Evolutionary conservation across 805 yeast genomes (phyloP), one percentile per base, ranked within the genome.

Genomic region (Sugiyamaella americana): DNA sequence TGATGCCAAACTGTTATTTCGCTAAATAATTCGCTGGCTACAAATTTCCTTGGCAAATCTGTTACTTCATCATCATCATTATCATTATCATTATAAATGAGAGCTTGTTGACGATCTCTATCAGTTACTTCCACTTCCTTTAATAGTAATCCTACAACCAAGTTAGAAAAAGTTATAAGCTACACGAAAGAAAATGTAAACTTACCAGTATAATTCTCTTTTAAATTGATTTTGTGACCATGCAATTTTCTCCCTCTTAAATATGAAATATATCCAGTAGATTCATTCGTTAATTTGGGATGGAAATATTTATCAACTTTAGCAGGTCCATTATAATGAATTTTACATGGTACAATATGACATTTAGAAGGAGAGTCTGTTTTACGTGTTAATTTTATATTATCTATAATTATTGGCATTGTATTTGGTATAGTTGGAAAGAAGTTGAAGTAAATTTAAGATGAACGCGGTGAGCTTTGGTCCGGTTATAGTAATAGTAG

Each of bases 281-380:
- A 17, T 18, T 20, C 35, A 16, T 36, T 36, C 11, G 34, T 29
- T 10, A 13, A 18, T 5, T 24, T 38, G 8, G 41, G 41, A 8
- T 23, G 16, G 37, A 58, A 56, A 41, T 55, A 56, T 34, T 47
- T 43, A 10, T 44, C 23, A 18, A 56, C 62, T n/a, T 50, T 50
- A 17, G 59, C 58, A 2, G 51, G 48, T 10, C 62, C 61, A 6
- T 50, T 47, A 43, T 58, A 48, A 21, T 55, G 53, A 13, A 58
- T 56, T 24, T 57, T 57, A 24, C 62, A 58, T 2, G 62, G 62
- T 34, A 58, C 24, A 8, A 58, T 51, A 43, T 58, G 61, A 38
- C 57, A 49, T 3, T 40, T 35, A 16, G 37, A 8, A 26, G 32
- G 32, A 8, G 32, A 26, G 32, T 26, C 13, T 26, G 11, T 26